Percentiles rank a stretch among this genome's conserved stretches.
phyloP scores from a whole-genome alignment of 2,329 filamentous ascomycete species.

The Alternaria viburni region DNA sequence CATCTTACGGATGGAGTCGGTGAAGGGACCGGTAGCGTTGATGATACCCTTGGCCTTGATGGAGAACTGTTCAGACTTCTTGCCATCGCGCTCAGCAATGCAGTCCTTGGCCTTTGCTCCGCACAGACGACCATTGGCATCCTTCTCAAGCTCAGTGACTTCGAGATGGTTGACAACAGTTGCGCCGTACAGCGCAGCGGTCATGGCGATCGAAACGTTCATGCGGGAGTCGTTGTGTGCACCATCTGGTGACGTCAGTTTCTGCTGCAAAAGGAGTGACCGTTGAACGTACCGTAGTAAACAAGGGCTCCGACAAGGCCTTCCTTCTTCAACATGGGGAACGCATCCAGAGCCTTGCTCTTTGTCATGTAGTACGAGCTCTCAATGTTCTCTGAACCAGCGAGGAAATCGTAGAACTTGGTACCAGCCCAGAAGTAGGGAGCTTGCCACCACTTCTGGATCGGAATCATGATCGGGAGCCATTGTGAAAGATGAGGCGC shows the following conservation, averaged over 20 bases:
- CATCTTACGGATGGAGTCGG: conserved; percentile 83
- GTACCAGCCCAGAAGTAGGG: conserved; percentile 80
- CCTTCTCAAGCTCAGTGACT: conserved; percentile 77
- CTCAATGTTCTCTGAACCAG: conserved; percentile 85
- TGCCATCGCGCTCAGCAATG: conserved; percentile 69
- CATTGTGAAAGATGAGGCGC: conserved; percentile 82
- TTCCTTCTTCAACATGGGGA: conserved; percentile 85
- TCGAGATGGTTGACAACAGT: conserved; percentile 85
- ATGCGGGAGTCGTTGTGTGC: conserved; percentile 92
- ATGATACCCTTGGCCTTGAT: conserved; percentile 82
- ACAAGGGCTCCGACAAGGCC: conserved; percentile 81
- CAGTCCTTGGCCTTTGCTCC: conserved; percentile 77
- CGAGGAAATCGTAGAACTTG: conserved; percentile 84
- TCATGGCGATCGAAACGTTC: conserved; percentile 89
- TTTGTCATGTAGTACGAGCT: conserved; percentile 87
- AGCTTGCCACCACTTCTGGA: conserved; percentile 83
- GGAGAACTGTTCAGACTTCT: conserved; percentile 67
- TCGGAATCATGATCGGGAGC: conserved; percentile 82
- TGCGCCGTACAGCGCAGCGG: conserved; percentile 82
- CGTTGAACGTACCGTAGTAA: conserved; percentile 69
- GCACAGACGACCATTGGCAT: conserved; percentile 72
- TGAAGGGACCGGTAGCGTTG: conserved; percentile 89
- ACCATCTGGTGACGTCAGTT: conserved; percentile 64
- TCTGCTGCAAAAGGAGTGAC: background rate
- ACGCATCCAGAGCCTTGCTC: conserved; percentile 84